A percentile compares a stretch with the other conserved stretches of the same genome.
Conservation (phyloP, 768 basidiomycete genomes). For the Sistotremastrum niveocremeum region DNA sequence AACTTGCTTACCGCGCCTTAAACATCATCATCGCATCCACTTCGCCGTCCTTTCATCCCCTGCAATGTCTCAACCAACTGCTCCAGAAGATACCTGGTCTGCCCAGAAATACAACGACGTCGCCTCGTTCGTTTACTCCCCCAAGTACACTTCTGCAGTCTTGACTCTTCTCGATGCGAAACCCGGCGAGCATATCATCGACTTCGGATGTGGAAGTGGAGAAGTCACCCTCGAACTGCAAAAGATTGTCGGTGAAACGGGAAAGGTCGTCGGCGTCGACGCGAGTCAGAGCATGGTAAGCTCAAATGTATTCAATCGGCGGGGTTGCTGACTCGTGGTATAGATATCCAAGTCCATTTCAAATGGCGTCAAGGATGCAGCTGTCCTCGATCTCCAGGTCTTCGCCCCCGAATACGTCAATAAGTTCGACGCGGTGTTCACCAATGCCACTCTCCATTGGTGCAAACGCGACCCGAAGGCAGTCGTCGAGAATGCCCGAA, state of each 20-base stretch:
- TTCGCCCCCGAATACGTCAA: slow-evolving; percentile 18
- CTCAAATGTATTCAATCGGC: background rate
- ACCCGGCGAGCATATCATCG: slow-evolving; percentile 57
- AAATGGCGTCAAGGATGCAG: slow-evolving; percentile 32
- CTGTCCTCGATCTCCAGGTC: slow-evolving; percentile 42
- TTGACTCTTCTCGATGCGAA: slow-evolving; percentile 46
- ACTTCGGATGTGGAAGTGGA: slow-evolving; percentile 76
- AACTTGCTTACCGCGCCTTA: too few species aligned
- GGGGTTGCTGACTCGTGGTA: background rate
- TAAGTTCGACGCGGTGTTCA: slow-evolving; percentile 61
- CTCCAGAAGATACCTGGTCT: slow-evolving; percentile 33
- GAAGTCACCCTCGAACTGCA: slow-evolving; percentile 54
- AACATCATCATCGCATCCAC: too few species aligned
- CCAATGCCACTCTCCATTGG: slow-evolving; percentile 76
- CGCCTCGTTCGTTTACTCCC: slow-evolving; percentile 56
- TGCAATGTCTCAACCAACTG: background rate
- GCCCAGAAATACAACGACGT: slow-evolving; percentile 47
- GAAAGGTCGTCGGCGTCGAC: slow-evolving; percentile 58
- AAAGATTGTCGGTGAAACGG: slow-evolving; percentile 31
- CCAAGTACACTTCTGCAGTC: slow-evolving; percentile 29
- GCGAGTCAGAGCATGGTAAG: slow-evolving; percentile 60
- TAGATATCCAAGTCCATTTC: slow-evolving; percentile 21
- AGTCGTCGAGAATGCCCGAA: slow-evolving; percentile 47
- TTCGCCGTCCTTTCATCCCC: too few species aligned
- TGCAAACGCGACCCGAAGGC: slow-evolving; percentile 60